These are phyloP conservation scores for Remersonia thermophila DNA, from an alignment of 2,329 filamentous ascomycete species.

Conservation along the genomic window DNA sequence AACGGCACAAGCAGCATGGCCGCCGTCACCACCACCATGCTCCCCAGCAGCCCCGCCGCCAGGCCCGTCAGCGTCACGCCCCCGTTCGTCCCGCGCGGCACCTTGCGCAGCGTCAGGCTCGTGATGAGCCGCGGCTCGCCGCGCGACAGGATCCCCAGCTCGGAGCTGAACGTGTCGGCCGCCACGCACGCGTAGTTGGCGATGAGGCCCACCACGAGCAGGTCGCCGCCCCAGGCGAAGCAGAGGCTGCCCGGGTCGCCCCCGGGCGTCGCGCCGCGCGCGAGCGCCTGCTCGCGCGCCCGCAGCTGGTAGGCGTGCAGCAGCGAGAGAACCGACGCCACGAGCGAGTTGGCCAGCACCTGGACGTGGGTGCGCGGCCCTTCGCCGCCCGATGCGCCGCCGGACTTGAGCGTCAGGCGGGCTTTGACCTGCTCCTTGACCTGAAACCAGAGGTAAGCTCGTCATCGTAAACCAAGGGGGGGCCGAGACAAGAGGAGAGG, in stretches of 20 bases:
- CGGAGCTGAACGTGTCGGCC: conserved; percentile 88
- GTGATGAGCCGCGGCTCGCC: conserved; percentile 74
- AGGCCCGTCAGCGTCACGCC: conserved; percentile 72
- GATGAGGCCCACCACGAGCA: conserved; percentile 53
- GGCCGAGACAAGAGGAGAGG: no score
- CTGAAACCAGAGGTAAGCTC: conserved; percentile 28
- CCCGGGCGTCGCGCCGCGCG: conserved; percentile 20
- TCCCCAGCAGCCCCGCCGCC: conserved; percentile 59
- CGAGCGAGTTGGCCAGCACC: conserved; percentile 76
- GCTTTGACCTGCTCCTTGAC: conserved; percentile 82
- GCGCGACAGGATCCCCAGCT: conserved; percentile 80
- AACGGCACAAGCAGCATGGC: conserved; percentile 58
- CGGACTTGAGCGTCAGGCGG: conserved; percentile 63
- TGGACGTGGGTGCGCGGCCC: conserved; percentile 75
- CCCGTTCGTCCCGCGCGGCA: conserved; percentile 87
- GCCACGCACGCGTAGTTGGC: conserved; percentile 84
- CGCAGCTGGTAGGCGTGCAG: conserved; percentile 49
- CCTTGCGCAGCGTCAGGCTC: conserved; percentile 59
- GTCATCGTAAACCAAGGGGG: no score
- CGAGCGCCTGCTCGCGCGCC: conserved; percentile 30
- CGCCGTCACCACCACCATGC: conserved; percentile 54
- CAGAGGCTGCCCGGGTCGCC: conserved; percentile 32
- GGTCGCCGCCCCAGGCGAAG: conserved; percentile 49
- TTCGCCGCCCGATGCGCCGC: conserved; percentile 64
- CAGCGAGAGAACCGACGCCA: conserved; percentile 54